A percentile compares a stretch with the other conserved stretches of the same genome.
Conservation (phyloP, 352 stramenopile genomes). For the Phytopythium cucurbitacearum region DNA sequence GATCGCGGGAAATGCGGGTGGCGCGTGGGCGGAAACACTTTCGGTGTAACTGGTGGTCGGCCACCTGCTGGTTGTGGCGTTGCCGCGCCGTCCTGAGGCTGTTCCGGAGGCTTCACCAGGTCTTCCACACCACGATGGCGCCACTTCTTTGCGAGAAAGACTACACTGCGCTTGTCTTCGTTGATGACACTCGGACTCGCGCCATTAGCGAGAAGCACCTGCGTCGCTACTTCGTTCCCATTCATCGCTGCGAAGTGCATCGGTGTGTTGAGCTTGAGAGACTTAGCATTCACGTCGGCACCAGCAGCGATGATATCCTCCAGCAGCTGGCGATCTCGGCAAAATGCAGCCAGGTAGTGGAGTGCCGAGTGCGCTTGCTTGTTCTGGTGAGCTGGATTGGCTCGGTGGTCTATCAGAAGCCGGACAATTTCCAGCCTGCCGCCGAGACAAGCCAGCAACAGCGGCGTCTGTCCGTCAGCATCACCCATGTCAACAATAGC, state of each 20-base stretch:
- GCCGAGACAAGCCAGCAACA: conserved; percentile 55
- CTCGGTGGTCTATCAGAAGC: conserved; percentile 34
- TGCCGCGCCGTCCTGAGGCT: conserved; percentile 5
- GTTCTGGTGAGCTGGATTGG: conserved; percentile 65
- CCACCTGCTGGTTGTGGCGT: not conserved
- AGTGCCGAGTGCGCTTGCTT: conserved; percentile 58
- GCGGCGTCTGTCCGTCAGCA: conserved; percentile 47
- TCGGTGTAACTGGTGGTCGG: conserved; percentile 3
- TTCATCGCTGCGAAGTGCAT: conserved; percentile 79
- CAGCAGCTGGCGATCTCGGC: conserved; percentile 41
- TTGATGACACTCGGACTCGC: conserved; percentile 62
- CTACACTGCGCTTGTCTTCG: conserved; percentile 68
- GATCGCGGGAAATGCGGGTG: not conserved
- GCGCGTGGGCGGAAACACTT: not conserved
- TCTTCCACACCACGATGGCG: conserved; percentile 51
- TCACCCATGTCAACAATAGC: conserved; percentile 63
- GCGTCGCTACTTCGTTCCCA: conserved; percentile 59
- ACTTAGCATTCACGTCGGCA: conserved; percentile 64
- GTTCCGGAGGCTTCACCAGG: conserved; percentile 44
- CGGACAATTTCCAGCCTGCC: conserved; percentile 44
- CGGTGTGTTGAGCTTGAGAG: conserved; percentile 69
- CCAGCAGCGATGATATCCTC: conserved; percentile 39
- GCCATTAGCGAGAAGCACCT: conserved; percentile 52
- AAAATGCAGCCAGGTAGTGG: conserved; percentile 67
- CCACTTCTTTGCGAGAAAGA: conserved; percentile 80